Percentiles rank a stretch among this genome's conserved stretches.
phyloP scores from a whole-genome alignment of 2,329 filamentous ascomycete species.

The Boeremia exigua region DNA sequence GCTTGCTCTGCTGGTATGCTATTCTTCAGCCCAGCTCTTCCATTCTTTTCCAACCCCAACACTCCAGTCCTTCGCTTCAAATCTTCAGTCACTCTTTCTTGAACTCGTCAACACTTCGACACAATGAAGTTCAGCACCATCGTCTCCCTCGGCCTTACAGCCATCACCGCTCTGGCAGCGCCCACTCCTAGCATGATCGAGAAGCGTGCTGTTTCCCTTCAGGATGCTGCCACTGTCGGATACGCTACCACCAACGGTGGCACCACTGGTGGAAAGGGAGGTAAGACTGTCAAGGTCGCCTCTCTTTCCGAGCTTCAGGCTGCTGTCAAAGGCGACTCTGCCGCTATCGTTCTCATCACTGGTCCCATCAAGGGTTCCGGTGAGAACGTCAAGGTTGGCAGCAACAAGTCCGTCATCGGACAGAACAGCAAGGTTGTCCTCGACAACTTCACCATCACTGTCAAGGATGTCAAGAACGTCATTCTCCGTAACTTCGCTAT shows the following conservation, averaged over 20 bases:
- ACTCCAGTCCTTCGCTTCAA: conserved; percentile 24
- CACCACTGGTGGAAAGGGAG: conserved; percentile 50
- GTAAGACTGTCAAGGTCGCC: conserved; percentile 44
- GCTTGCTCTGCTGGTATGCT: conserved; percentile 3
- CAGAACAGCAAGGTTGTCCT: conserved; percentile 55
- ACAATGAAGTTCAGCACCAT: conserved; percentile 43
- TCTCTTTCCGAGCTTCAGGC: conserved; percentile 49
- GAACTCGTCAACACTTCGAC: conserved; percentile 15
- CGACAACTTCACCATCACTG: conserved; percentile 55
- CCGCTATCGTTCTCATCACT: conserved; percentile 56
- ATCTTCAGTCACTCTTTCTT: conserved; percentile 22
- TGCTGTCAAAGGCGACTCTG: conserved; percentile 53
- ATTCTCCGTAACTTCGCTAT: conserved; percentile 65
- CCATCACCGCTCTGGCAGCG: conserved; percentile 42
- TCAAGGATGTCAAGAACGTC: conserved; percentile 59
- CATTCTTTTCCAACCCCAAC: conserved; percentile 22
- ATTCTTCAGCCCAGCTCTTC: conserved; percentile 24
- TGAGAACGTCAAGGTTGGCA: conserved; percentile 53
- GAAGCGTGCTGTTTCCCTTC: conserved; percentile 37
- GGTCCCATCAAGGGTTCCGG: conserved; percentile 52
- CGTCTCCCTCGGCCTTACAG: conserved; percentile 37
- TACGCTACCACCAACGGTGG: conserved; percentile 46
- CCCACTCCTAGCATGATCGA: conserved; percentile 34
- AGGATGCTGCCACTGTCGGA: conserved; percentile 38
- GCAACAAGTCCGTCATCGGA: conserved; percentile 61